These are phyloP conservation scores for Singerocomus inundabilis DNA, from an alignment of 1,284 basidiomycete genomes.

Conservation along the genomic window DNA sequence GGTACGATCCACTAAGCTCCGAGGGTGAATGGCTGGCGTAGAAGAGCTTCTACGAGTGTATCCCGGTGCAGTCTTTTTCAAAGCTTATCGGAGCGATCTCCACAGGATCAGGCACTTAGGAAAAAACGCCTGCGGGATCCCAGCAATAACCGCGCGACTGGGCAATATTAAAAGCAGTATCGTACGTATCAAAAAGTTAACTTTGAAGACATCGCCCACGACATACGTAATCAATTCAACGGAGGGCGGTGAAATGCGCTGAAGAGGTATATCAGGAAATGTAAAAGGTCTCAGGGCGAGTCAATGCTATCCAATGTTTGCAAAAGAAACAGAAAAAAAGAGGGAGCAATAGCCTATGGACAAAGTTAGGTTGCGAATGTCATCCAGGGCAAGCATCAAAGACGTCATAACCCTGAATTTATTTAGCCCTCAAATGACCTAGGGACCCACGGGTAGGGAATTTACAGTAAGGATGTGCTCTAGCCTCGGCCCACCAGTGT, in stretches of 20 bases:
- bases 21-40: constrained; percentile 1
- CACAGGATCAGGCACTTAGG: constrained; percentile 26
- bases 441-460: constrained; percentile 14
- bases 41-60: constrained; percentile 4
- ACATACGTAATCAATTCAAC: constrained; percentile 24
- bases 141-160: constrained; percentile 18
- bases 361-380: constrained; percentile 29
- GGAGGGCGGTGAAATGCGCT: constrained; percentile 2
- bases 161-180: constrained; percentile 7
- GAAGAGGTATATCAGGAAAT: constrained; percentile 21
- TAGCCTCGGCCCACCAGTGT: no score
- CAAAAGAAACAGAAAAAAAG: no score
- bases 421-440: constrained; percentile 16
- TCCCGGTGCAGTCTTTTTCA: constrained; percentile 6
- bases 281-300: constrained; percentile 17
- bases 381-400: constrained; percentile 7
- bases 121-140: constrained; percentile 10
- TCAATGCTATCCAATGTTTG: no score
- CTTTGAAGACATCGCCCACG: constrained; percentile 22
- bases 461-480: constrained; percentile 1
- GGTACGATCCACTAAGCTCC: constrained; percentile 8
- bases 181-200: constrained; percentile 29
- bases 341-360: constrained; percentile 6
- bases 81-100: constrained; percentile 33
- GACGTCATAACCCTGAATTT: constrained; percentile 33